Evolutionary conservation across 2,329 filamentous ascomycete species (phyloP).

Genomic region (Apiospora hydei): DNA sequence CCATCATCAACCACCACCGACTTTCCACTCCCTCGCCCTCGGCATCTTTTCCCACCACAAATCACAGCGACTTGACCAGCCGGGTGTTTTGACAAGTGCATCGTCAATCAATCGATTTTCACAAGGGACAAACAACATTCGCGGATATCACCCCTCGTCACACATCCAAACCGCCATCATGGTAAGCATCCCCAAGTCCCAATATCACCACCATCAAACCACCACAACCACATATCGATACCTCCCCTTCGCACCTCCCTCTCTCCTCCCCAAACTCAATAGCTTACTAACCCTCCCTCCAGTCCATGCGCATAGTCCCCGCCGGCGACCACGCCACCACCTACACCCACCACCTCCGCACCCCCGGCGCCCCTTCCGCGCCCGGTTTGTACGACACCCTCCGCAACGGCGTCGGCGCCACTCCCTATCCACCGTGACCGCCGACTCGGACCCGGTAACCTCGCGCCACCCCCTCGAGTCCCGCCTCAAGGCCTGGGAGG

Average conservation of each 20-base stretch:
- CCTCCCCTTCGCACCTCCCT: background rate
- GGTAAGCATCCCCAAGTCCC: conserved; percentile 47
- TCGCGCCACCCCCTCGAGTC: conserved; percentile 90
- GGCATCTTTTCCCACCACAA: background rate
- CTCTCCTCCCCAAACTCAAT: background rate
- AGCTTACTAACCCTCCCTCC: conserved; percentile 29
- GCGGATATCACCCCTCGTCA: background rate
- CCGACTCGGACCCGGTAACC: conserved; percentile 51
- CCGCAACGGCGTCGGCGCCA: conserved; percentile 79
- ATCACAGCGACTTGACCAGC: background rate
- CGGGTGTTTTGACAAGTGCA: background rate
- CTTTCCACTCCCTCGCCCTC: background rate
- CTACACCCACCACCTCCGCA: conserved; percentile 65
- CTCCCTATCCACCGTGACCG: conserved; percentile 52
- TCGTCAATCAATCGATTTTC: background rate
- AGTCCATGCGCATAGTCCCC: conserved; percentile 93
- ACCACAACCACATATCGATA: background rate
- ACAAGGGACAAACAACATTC: background rate
- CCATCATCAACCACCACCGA: background rate
- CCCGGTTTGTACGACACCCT: conserved; percentile 94
- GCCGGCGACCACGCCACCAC: conserved; percentile 69
- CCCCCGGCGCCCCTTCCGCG: conserved; percentile 79
- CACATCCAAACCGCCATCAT: conserved; percentile 49
- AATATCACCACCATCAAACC: background rate
- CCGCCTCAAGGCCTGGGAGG: conserved; percentile 87